Evolutionary conservation across 2,329 filamentous ascomycete species (phyloP), one percentile per base, ranked within the genome.

Genomic region (Aspergillus intermedius): DNA sequence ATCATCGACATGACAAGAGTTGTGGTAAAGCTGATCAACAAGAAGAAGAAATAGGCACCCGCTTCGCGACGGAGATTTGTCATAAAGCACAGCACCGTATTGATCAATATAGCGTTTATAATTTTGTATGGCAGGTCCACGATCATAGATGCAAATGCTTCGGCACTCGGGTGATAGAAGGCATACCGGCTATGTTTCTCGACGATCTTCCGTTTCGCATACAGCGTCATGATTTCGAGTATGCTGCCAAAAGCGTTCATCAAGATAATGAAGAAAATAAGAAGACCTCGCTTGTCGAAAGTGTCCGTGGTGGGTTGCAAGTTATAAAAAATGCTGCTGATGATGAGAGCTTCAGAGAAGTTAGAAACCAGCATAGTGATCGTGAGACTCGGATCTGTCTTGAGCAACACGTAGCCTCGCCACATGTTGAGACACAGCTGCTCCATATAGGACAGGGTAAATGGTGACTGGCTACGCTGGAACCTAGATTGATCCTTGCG

Each of bases 161-260:
- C 90, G 12, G 89, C 86, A 8, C 86, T 90, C 0, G 91, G 89
- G 61, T 95, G 91, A 60, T 95, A 95, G n/a, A 95, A 77, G 17
- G 90, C 89, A 64, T 95, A 95, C 49, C 86, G 82, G 49, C 78
- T 73, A 59, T 96, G 91, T 66, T 95, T 95, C 64, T 95, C 89
- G 51, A 96, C 88, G 59, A 95, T 95, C 1, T 87, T 86, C 30
- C 91, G 85, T 78, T 95, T 89, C 2, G 87, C 81, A 64, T 93
- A 96, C 4, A 95, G 77, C 0, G 87, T 90, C 30, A 93, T 69
- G 64, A 95, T 93, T 35, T 25, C 8, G 4, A 25, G 3, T 10
- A 32, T 13, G 13, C n/a, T 13, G 32, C 32, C 12, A 13, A 13
- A n/a, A 15, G 8, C 22, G 8, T 19, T 13, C 21, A 22, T n/a